A percentile compares a stretch with the other conserved stretches of the same genome.
Evolutionary conservation across 805 yeast species (phyloP).

Genomic region (Saturnispora ahearnii): DNA sequence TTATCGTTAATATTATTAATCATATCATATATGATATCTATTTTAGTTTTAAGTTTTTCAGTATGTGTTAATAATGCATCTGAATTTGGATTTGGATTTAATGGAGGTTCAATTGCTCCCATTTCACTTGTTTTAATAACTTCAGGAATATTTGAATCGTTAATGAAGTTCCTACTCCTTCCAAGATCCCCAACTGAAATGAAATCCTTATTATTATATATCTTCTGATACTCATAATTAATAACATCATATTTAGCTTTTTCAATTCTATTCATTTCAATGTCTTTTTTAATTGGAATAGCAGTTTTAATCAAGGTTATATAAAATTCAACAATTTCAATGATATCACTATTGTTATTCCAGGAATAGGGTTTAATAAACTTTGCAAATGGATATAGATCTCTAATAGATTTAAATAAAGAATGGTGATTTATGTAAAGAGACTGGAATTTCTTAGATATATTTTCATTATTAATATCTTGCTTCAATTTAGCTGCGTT

Average conservation of each 20-base stretch:
- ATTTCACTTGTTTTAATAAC: slow-evolving; percentile 21
- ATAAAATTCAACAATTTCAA: background rate
- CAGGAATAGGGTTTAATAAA: background rate
- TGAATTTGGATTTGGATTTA: slow-evolving; percentile 9
- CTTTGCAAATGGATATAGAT: background rate
- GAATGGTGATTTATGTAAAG: background rate
- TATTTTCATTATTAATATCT: background rate
- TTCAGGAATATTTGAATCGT: slow-evolving; percentile 19
- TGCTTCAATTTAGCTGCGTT: background rate
- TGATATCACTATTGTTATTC: background rate
- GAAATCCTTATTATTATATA: background rate
- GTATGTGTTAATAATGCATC: background rate
- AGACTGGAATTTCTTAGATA: background rate
- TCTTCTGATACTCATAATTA: slow-evolving; percentile 4
- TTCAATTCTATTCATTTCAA: slow-evolving; percentile 7
- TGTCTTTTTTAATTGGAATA: background rate
- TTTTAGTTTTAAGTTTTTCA: slow-evolving; percentile 1
- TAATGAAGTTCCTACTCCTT: slow-evolving; percentile 1
- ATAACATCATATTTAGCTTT: slow-evolving; percentile 2
- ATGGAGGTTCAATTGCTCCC: slow-evolving; percentile 19
- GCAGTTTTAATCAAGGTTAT: background rate
- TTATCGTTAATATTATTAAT: background rate
- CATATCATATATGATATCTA: background rate
- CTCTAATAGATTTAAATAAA: background rate
- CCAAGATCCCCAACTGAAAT: background rate